Base-by-base conservation (phyloP, 2,329 filamentous ascomycete genomes). In the Apiospora saccharicola region DNA sequence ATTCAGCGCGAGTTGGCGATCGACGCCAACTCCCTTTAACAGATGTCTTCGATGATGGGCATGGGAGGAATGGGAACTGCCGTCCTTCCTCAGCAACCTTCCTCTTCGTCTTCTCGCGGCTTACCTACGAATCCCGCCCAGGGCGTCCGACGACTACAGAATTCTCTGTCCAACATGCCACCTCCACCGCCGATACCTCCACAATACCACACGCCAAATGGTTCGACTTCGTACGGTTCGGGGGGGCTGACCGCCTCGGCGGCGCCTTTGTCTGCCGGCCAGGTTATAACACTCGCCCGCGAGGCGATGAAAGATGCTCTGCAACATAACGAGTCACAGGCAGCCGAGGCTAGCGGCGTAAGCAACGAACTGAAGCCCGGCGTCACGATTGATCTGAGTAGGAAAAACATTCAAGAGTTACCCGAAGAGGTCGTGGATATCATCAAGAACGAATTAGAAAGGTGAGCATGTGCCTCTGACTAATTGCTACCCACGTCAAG, bases 301-400 rank as follows among this genome's bases (percentile, higher is more conserved):
- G 90, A 92, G 77, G 90, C 91, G 64, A 92, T 94, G 88, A 87
- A 88, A 74, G 87, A 86, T 77, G 92, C 92, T 71, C 84, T 92
- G 72, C 87, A 91, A 76, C 91, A 91, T 79, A 91, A 92, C 75
- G 86, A 87, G 77, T 89, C 85, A 69, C 90, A 92, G 79, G 88
- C 87, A 8, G 88, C 89, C 70, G 90, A 91, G 75, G 88, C 87
- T 61, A 88, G 86, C 74, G 86, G 87, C 73, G 86, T 90, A 75
- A 90, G 87, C 79, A 90, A 83, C 80, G 89, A 89, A 64, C 83
- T 92, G 67, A 90, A 91, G 79, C 90, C 91, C 0, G 93, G 93
- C 73, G 89, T 94, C 72, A 95, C 93, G 44, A 92, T 96, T 77
- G 92, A 95, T 81, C 83, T 95, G 75, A 94, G 93, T 81, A 90